Percentiles rank a stretch among this genome's conserved stretches.
Evolutionary conservation across 108 stramenopile species (phyloP).

Genomic region (Cyclostephanos invisitatus): DNA sequence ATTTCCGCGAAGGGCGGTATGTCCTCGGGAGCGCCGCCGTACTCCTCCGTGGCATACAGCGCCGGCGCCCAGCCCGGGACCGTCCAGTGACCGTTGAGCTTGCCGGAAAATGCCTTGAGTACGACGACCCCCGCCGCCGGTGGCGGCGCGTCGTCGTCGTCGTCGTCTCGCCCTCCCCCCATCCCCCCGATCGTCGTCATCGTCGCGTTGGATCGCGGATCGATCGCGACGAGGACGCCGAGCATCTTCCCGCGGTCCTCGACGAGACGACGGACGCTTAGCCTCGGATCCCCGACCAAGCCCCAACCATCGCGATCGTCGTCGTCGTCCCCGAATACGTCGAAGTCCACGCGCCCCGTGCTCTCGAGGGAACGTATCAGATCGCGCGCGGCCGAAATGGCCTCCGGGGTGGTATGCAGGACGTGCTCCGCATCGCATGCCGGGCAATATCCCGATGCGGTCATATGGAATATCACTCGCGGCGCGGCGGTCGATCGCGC

Average conservation of each 20-base stretch:
- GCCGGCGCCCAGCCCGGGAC: constrained; percentile 27
- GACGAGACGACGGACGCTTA: constrained; percentile 1
- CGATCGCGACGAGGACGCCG: constrained; percentile 13
- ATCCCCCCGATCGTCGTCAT: too few relatives aligned
- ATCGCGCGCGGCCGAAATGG: background rate
- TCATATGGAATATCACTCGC: too few relatives aligned
- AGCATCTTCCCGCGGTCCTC: constrained; percentile 29
- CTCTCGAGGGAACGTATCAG: background rate
- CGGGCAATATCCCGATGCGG: background rate
- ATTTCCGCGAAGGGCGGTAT: constrained; percentile 10
- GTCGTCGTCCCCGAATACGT: background rate
- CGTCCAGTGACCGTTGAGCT: constrained; percentile 20
- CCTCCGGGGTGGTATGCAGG: constrained; percentile 6
- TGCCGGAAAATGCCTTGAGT: constrained; percentile 27
- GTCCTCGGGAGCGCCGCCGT: constrained; percentile 13
- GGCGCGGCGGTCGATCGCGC: too few relatives aligned
- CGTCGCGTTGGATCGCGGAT: background rate
- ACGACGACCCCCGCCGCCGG: constrained; percentile 7
- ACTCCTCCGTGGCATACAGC: background rate
- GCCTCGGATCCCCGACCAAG: constrained; percentile 13
- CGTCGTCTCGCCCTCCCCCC: too few relatives aligned
- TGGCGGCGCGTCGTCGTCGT: too few relatives aligned
- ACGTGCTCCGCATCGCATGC: background rate
- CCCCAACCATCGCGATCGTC: too few relatives aligned
- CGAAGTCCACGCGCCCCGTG: constrained; percentile 1